phyloP scores from a whole-genome alignment of 495 filamentous ascomycete genomes.

The Penicillium ochrochloron region DNA sequence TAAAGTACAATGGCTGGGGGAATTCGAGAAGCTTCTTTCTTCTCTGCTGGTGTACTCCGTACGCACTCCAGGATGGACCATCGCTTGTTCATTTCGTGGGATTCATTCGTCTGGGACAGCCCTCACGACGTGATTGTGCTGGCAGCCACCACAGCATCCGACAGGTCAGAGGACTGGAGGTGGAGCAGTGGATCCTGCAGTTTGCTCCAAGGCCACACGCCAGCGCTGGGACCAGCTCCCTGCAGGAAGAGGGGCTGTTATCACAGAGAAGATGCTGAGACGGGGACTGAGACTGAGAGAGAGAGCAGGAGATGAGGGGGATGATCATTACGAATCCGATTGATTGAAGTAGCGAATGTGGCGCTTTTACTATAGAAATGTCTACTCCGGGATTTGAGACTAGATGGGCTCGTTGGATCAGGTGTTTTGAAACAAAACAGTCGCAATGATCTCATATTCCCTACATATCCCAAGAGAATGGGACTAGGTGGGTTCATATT shows the following conservation, averaged over 20 bases:
- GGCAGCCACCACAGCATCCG: slow-evolving; percentile 2
- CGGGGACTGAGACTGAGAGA: not conserved
- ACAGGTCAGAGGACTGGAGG: slow-evolving; percentile 14
- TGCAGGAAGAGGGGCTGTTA: slow-evolving; percentile 7
- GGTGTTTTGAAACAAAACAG: not conserved
- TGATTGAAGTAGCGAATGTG: not conserved
- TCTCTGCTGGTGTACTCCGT: not conserved
- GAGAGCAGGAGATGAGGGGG: not conserved
- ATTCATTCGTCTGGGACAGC: not conserved
- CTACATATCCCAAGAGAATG: not conserved
- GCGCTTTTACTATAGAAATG: not conserved
- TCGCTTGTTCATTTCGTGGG: not conserved
- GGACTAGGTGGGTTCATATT: not conserved
- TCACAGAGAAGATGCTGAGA: not conserved
- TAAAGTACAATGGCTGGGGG: slow-evolving; percentile 2
- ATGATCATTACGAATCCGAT: not conserved
- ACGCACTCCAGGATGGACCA: not conserved
- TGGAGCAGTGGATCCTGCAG: slow-evolving; percentile 42
- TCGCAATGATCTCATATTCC: not conserved
- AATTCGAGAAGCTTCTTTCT: slow-evolving; percentile 32
- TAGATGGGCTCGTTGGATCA: not conserved
- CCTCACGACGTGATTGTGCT: not conserved
- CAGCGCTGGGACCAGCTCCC: slow-evolving; percentile 9
- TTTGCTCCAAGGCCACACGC: slow-evolving; percentile 24
- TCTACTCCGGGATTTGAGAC: not conserved